Evolutionary conservation across 495 filamentous ascomycete species (phyloP).

Genomic region (Aspergillus asperescens): DNA sequence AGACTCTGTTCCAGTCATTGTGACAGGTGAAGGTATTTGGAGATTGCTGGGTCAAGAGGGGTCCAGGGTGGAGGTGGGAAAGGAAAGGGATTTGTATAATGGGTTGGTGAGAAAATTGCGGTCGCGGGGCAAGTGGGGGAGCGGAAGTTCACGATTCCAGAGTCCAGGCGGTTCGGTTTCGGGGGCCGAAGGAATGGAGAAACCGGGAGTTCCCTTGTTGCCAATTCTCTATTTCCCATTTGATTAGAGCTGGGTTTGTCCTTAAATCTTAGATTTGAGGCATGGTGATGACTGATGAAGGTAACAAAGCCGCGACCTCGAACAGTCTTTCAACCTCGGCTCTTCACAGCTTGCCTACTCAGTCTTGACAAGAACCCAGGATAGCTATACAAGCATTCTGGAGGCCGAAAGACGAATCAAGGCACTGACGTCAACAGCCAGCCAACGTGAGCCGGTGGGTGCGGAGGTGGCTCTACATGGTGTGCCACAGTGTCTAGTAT

Average conservation of each 20-base stretch:
- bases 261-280: background rate
- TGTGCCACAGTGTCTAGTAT: constrained; percentile 4
- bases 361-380: too few relatives aligned
- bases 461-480: background rate
- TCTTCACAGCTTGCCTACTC: background rate
- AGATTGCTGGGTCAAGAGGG: background rate
- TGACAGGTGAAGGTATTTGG: constrained; percentile 7
- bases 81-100: background rate
- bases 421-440: constrained; percentile 9
- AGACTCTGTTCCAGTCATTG: constrained; percentile 33
- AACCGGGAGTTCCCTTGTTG: constrained; percentile 1
- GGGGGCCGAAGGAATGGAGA: constrained; percentile 1
- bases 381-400: background rate
- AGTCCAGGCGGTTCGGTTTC: background rate
- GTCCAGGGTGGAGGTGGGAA: background rate
- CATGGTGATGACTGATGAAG: background rate
- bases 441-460: background rate
- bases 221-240: background rate
- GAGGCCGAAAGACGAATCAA: background rate
- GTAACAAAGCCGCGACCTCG: background rate
- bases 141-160: constrained; percentile 9
- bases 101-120: constrained; percentile 4
- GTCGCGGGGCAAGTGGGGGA: constrained; percentile 24
- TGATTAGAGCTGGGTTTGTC: background rate
- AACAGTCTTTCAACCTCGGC: background rate